Conservation (phyloP, 192 early-diverging fungal species). For the Polychytrium aggregatum region DNA sequence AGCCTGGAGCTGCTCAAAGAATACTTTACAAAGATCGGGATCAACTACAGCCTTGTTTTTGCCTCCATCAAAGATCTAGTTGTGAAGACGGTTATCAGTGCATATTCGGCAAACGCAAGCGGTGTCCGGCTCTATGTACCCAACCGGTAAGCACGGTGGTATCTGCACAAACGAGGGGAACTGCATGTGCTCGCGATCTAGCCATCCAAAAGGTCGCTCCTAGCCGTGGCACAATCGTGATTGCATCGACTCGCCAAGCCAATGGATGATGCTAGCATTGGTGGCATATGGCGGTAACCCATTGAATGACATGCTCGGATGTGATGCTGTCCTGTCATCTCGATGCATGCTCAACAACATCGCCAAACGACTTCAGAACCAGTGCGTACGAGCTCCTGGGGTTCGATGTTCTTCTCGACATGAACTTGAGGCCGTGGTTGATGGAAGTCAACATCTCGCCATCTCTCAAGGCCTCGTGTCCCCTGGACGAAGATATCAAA, state of each 20-base stretch:
- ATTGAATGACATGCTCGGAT: no score
- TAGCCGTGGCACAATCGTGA: no score
- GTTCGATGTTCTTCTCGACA: conserved; percentile 42
- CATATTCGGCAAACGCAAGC: conserved; percentile 17
- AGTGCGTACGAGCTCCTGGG: conserved; percentile 45
- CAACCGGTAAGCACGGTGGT: conserved; percentile 23
- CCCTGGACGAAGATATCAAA: conserved; percentile 28
- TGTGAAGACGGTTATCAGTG: conserved; percentile 27
- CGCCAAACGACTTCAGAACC: no score
- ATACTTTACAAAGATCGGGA: conserved; percentile 15
- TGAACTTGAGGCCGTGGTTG: conserved; percentile 41
- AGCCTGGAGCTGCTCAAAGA: conserved; percentile 16
- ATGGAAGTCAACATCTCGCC: conserved; percentile 51
- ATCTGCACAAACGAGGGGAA: not conserved
- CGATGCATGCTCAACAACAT: no score
- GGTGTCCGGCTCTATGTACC: conserved; percentile 21
- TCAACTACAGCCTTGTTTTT: conserved; percentile 19
- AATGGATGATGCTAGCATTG: no score
- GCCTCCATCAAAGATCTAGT: conserved; percentile 21
- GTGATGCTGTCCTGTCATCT: no score
- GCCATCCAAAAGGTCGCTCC: no score
- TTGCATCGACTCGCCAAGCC: no score
- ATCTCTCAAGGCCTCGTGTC: conserved; percentile 26
- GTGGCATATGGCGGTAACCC: no score
- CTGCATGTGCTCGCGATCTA: no score